Base-by-base conservation (phyloP, 208 protist genomes). In the Crithidia expoeki region DNA sequence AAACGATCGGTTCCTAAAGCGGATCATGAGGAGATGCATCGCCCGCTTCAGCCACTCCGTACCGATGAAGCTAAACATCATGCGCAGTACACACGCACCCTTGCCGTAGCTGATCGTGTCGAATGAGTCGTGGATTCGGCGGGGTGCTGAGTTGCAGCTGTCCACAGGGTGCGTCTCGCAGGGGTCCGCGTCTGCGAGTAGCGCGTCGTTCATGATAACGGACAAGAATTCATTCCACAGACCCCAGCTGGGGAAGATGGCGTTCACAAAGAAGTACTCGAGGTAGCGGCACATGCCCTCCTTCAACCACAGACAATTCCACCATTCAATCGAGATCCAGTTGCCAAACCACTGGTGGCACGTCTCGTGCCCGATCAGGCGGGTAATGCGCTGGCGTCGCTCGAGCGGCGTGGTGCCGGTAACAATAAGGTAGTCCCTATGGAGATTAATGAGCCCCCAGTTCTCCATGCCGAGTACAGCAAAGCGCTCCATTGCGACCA, bases 241-340 rank as follows among this genome's bases (percentile, higher is more conserved):
- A 12, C 82, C 63, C 93, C 93, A 98, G 27, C 83, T 67, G 23
- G 93, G 92, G 67, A 92, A 95, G 0, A 97, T 38, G 1, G 80
- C 56, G 53, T 86, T 80, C 21, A 81, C 78, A 36, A 94, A 96
- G 27, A 95, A 63, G 67, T 88, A 96, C 70, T 97, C 97, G 4
- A 99, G 69, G 56, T 90, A 98, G 32, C 93, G 96, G 38, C 98
- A 98, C 72, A 99, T 98, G 47, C 96, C 98, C 79, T 99, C 98
- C 74, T 99, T 99, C 19, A 98, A 72, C 97, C 97, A 99, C 44
- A 99, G 59, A 53, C 96, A 68, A 51, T 88, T 77, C 98, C 98
- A 99, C 96, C 90, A 98, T 58, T 85, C 68, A 68, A 98, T 92
- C 10, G 94, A 93, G 19, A 98, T 95, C 60, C 94, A 86, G 85